Evolutionary conservation across 73 alveolate genomes (phyloP), one percentile per base, ranked within the genome.

Genomic region (Paramecium sonneborni): DNA sequence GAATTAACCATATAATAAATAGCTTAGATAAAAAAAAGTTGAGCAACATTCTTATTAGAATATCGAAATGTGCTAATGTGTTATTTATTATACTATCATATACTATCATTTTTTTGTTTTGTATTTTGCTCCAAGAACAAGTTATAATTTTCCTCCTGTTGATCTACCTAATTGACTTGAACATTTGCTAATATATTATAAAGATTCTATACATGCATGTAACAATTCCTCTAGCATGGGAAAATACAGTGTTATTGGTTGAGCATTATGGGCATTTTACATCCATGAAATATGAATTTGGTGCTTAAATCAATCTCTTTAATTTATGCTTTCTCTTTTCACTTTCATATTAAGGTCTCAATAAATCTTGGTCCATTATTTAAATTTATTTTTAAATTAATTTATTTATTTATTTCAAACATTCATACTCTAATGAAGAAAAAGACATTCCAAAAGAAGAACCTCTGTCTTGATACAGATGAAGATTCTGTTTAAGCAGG

Each of bases 271-370:
- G 85, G 44, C 94, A 88, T 82, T 88, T 88, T n/a, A 88, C 79
- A 70, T 88, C 94, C 94, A 88, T 88, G 90, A 39, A 88, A 72
- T 88, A 88, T 43, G 94, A 88, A 67, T 88, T 88, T 41, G 94
- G 94, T 28, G 94, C 94, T 88, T 88, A 62, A 34, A 88, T 70
- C 46, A 88, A 62, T 88, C 94, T 88, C 94, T 88, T 88, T 48
- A 43, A 32, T 52, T 88, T 88, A 43, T 88, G 85, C 91, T 70
- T 88, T 43, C 70, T 76, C 94, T 88, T 88, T 70, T 88, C 94
- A 44, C 87, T 82, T 12, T 88, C 89, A 62, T 88, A 88, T 56
- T 38, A 38, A 55, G 94, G 94, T 76, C 87, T 88, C 87, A 88
- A 88, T 69, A 88, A 82, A 88, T 88, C 94, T 88, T 82, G 56